Conservation (phyloP, 2,329 filamentous ascomycete genomes). For the Pyrenochaeta sp. region DNA sequence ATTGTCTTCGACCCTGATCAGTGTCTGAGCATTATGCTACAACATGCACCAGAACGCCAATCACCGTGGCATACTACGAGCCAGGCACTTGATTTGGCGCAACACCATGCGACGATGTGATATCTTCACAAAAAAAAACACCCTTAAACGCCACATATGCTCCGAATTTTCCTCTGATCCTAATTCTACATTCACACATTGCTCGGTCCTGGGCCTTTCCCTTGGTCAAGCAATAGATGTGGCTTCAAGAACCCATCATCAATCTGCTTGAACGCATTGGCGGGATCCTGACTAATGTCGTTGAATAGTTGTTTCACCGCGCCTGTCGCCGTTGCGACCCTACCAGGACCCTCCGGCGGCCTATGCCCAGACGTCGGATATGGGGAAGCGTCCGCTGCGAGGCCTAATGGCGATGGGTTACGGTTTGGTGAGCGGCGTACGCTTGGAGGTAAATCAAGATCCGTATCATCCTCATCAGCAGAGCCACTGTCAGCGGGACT, state of each 20-base stretch:
- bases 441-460: constrained; percentile 69
- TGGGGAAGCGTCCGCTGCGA: constrained; percentile 29
- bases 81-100: neutral
- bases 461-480: constrained; percentile 62
- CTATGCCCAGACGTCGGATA: constrained; percentile 53
- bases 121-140: constrained; percentile 1
- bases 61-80: neutral
- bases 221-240: constrained; percentile 79
- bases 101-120: constrained; percentile 4
- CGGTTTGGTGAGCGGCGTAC: constrained; percentile 58
- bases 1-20: neutral
- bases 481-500: constrained; percentile 57
- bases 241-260: constrained; percentile 98
- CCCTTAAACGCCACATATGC: constrained; percentile 31
- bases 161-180: neutral
- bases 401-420: constrained; percentile 39
- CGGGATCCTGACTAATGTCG: constrained; percentile 82
- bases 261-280: constrained; percentile 87
- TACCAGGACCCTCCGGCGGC: constrained; percentile 30
- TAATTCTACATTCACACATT: constrained; percentile 40
- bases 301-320: constrained; percentile 83
- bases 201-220: constrained; percentile 45
- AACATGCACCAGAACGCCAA: neutral
- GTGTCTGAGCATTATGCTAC: neutral
- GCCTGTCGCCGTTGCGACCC: constrained; percentile 72